Conservation (phyloP, 345 rosid species). For the Microcos paniculata region DNA sequence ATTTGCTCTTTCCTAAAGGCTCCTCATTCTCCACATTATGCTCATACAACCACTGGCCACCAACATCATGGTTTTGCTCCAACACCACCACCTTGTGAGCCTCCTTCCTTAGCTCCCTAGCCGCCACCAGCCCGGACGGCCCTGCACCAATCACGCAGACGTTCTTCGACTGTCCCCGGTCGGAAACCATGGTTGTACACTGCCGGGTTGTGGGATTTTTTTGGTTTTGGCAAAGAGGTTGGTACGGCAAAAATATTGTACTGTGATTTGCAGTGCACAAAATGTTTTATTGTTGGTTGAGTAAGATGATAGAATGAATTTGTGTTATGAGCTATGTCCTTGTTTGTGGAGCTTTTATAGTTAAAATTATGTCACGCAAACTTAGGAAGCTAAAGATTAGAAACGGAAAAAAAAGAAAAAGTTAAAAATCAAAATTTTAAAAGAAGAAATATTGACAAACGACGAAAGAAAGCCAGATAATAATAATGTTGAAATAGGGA, state of each 20-base stretch:
- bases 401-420: neutral
- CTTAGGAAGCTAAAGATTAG: neutral
- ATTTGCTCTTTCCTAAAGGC: constrained; percentile 43
- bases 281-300: neutral
- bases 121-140: constrained; percentile 84
- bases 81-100: constrained; percentile 69
- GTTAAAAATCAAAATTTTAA: neutral
- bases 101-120: constrained; percentile 83
- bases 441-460: neutral
- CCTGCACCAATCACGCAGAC: constrained; percentile 99
- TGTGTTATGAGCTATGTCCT: neutral
- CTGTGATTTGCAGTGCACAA: neutral
- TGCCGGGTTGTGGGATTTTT: neutral
- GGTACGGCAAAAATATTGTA: neutral
- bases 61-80: constrained; percentile 86
- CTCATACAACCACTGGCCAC: constrained; percentile 90
- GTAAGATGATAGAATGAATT: constrained; percentile 1
- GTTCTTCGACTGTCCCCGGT: constrained; percentile 20
- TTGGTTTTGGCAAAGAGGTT: neutral
- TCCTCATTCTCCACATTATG: constrained; percentile 58
- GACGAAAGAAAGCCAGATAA: neutral
- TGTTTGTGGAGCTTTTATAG: constrained; percentile 18
- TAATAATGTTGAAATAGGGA: constrained; percentile 20
- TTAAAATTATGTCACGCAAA: constrained; percentile 4
- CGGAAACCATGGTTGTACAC: constrained; percentile 46